Evolutionary conservation across 2,329 filamentous ascomycete species (phyloP).

Genomic region (Colletotrichum sublineola): DNA sequence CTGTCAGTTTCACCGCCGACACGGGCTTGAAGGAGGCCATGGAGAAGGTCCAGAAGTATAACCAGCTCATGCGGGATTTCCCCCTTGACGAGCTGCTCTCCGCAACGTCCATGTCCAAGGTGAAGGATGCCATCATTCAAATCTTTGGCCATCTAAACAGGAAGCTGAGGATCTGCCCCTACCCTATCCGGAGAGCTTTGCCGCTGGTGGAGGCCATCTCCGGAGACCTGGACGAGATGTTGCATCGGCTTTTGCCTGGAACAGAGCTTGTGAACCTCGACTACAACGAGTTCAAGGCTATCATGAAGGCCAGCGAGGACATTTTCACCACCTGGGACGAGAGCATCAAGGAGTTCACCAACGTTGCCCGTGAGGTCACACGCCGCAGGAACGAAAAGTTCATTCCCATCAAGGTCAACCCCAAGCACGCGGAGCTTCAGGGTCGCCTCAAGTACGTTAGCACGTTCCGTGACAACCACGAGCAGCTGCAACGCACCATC

Average conservation of each 20-base stretch:
- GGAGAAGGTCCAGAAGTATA: slow-evolving; percentile 98
- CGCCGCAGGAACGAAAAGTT: slow-evolving; percentile 96
- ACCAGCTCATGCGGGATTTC: slow-evolving; percentile 98
- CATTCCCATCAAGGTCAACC: slow-evolving; percentile 95
- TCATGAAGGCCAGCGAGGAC: slow-evolving; percentile 85
- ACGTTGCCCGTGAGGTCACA: slow-evolving; percentile 94
- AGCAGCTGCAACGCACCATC: slow-evolving; percentile 96
- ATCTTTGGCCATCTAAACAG: slow-evolving; percentile 98
- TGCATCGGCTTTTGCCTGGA: slow-evolving; percentile 88
- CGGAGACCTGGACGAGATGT: slow-evolving; percentile 86
- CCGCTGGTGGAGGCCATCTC: slow-evolving; percentile 98
- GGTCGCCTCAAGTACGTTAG: slow-evolving; percentile 92
- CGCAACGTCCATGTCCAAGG: slow-evolving; percentile 88
- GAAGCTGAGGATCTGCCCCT: slow-evolving; percentile 95
- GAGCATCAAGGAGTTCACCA: slow-evolving; percentile 96
- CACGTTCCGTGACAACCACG: slow-evolving; percentile 96
- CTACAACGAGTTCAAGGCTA: slow-evolving; percentile 87
- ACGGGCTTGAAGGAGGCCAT: slow-evolving; percentile 96
- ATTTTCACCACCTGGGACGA: slow-evolving; percentile 97
- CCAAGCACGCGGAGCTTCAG: slow-evolving; percentile 89
- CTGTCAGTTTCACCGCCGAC: slow-evolving; percentile 95
- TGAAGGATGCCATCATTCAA: slow-evolving; percentile 87
- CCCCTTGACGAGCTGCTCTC: slow-evolving; percentile 95
- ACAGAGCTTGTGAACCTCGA: slow-evolving; percentile 91
- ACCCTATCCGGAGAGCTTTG: slow-evolving; percentile 90